Percentiles rank a stretch among this genome's conserved stretches.
Evolutionary conservation across 169 alveolate species (phyloP).

Genomic region (Eimeria tenella): DNA sequence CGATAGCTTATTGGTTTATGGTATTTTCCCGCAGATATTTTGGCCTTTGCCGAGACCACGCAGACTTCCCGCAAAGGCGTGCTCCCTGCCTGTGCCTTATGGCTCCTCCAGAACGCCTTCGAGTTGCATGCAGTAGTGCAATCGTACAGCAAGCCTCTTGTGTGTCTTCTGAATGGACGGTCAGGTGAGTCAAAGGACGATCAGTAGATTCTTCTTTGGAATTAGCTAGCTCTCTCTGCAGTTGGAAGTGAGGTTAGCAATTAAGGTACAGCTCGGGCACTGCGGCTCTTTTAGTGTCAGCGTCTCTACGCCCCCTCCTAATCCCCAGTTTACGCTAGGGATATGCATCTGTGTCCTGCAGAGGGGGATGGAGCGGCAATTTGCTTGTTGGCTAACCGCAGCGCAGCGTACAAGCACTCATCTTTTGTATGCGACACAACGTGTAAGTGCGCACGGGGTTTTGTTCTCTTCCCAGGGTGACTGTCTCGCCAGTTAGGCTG

Average conservation of each 20-base stretch:
- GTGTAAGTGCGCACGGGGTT: not conserved
- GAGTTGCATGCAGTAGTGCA: not conserved
- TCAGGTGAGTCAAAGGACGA: not conserved
- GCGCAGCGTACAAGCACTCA: slow-evolving; percentile 52
- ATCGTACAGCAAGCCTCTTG: slow-evolving; percentile 24
- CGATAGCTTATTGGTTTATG: too few species aligned
- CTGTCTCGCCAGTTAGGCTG: too few species aligned
- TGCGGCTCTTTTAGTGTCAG: not conserved
- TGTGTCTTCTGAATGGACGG: slow-evolving; percentile 1
- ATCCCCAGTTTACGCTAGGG: not conserved
- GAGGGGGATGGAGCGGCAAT: slow-evolving; percentile 39
- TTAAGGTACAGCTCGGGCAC: not conserved
- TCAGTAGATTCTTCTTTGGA: too few species aligned
- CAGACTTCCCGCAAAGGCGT: not conserved
- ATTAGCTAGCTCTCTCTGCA: not conserved
- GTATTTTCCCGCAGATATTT: not conserved
- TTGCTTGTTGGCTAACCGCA: slow-evolving; percentile 39
- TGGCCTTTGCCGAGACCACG: not conserved
- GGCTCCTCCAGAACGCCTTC: slow-evolving; percentile 3
- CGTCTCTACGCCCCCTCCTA: not conserved
- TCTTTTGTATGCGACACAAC: slow-evolving; percentile 45
- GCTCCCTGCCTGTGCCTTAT: slow-evolving; percentile 16
- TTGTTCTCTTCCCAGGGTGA: too few species aligned
- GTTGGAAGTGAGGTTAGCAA: not conserved
- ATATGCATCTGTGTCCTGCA: not conserved